Percentiles rank a stretch among this genome's conserved stretches.
These are phyloP conservation scores for Huntiella decipiens DNA, from an alignment of 2,329 filamentous ascomycete species.

Conservation along the genomic window DNA sequence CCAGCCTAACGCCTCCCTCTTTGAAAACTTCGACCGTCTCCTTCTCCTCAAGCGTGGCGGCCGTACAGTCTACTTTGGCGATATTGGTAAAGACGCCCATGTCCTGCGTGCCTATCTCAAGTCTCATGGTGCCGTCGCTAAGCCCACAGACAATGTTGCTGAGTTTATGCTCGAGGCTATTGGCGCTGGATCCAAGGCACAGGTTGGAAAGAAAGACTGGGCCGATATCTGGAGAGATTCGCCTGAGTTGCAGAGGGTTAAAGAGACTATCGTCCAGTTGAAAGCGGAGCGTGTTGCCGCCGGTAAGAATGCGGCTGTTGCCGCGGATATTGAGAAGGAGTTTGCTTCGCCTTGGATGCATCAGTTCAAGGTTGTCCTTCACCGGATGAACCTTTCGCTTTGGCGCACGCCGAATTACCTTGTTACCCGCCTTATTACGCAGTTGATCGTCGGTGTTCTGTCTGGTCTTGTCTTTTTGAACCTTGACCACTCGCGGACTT, in stretches of 20 bases:
- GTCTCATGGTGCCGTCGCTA: constrained; percentile 39
- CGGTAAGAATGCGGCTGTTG: constrained; percentile 33
- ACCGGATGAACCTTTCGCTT: constrained; percentile 57
- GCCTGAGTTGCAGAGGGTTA: constrained; percentile 46
- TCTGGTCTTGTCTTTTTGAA: constrained; percentile 65
- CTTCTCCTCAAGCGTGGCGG: constrained; percentile 63
- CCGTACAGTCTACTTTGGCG: constrained; percentile 68
- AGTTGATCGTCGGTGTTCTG: constrained; percentile 57
- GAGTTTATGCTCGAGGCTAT: constrained; percentile 81
- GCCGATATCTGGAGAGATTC: constrained; percentile 60
- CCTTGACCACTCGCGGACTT: constrained; percentile 54
- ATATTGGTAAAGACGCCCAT: constrained; percentile 57
- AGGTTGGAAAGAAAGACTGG: constrained; percentile 61
- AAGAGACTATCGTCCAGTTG: constrained; percentile 46
- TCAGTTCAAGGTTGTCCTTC: constrained; percentile 58
- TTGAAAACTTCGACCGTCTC: constrained; percentile 74
- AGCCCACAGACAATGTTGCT: constrained; percentile 36
- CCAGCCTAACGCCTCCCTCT: constrained; percentile 69
- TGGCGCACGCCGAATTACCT: constrained; percentile 81
- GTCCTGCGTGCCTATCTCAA: constrained; percentile 47
- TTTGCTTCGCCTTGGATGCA: constrained; percentile 65
- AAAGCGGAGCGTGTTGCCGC: constrained; percentile 37
- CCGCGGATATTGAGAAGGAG: constrained; percentile 44
- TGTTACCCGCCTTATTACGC: constrained; percentile 73
- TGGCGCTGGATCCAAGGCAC: constrained; percentile 52